Conservation (phyloP, 2,329 filamentous ascomycete species). For the Periconia macrospinosa region DNA sequence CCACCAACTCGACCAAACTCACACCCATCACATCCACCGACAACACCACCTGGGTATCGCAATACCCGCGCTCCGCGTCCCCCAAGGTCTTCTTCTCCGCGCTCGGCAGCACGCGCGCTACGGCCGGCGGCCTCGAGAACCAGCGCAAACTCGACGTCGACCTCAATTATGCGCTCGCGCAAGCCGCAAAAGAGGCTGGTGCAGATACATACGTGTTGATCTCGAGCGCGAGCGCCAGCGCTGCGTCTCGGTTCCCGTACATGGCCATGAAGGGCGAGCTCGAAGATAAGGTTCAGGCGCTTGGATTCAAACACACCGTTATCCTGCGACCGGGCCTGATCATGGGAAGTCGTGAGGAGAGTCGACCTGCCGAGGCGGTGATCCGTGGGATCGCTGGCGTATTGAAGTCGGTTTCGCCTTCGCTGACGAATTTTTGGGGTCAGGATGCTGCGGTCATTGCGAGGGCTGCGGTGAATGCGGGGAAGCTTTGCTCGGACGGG, state of each 20-base stretch:
- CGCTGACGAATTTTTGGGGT: conserved; percentile 66
- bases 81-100: conserved; percentile 73
- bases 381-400: conserved; percentile 59
- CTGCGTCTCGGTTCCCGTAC: conserved; percentile 57
- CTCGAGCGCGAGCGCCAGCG: conserved; percentile 59
- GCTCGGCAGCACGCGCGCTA: conserved; percentile 76
- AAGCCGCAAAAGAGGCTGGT: conserved; percentile 72
- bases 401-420: conserved; percentile 50
- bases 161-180: conserved; percentile 77
- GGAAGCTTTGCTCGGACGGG: conserved; percentile 54
- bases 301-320: conserved; percentile 77
- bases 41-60: conserved; percentile 65
- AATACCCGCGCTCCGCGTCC: conserved; percentile 60
- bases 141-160: conserved; percentile 91
- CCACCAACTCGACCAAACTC: conserved; percentile 60
- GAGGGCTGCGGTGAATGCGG: conserved; percentile 65
- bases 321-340: conserved; percentile 76
- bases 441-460: conserved; percentile 77
- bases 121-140: conserved; percentile 73
- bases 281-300: conserved; percentile 72
- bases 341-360: conserved; percentile 67
- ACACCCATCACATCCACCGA: conserved; percentile 69
- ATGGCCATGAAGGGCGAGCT: conserved; percentile 81
- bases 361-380: conserved; percentile 61
- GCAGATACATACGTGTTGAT: conserved; percentile 77